Base-by-base conservation (phyloP, 2,329 filamentous ascomycete species). In the Monosporascus sp. region DNA sequence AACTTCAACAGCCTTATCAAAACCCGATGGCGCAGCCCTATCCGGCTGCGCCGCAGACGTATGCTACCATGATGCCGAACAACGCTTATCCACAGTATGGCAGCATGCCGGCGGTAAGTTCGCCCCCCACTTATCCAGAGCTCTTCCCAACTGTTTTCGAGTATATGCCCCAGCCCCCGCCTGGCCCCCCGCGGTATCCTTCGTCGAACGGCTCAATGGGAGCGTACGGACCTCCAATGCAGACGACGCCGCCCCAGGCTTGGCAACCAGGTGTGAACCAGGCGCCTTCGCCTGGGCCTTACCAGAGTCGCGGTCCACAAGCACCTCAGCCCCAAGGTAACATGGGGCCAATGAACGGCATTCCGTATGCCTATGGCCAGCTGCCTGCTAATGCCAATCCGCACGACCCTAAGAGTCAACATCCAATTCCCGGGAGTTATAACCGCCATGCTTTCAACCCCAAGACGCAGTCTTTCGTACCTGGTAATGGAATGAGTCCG, bases 391-490 rank as follows among this genome's bases (percentile, higher is more conserved):
- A 88, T 57, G 77, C 80, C 50, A 85, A 86, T 48, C 85, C 89
- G 26, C 79, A 88, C 56, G 88, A 88, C 63, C 82, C 85, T 8
- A 86, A 88, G 69, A 83, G 81, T 54, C 87, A 91, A 65, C 90
- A 96, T 67, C 89, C 90, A 6, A 85, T 95, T 53, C 89, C 91
- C 15, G 90, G 90, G 37, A 94, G 87, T 71, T 95, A 83, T 60
- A 90, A 88, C 65, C 81, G 91, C 54, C 89, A 91, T 63, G 84
- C 88, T 14, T 97, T 97, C 74, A 97, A 97, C 66, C 93, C 92
- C 1, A 92, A 96, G 73, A 97, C 89, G 17, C 89, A 96, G 65
- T 89, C 92, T 0, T 97, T 97, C 70, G 83, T 96, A 24, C 93
- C 93, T 2, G 76, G 82, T 56, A 76, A 70, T 58, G 73, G 75